A percentile compares a stretch with the other conserved stretches of the same genome.
These are phyloP conservation scores for Ettlia oleoabundans DNA, from an alignment of 139 green algal genomes.

Conservation along the genomic window DNA sequence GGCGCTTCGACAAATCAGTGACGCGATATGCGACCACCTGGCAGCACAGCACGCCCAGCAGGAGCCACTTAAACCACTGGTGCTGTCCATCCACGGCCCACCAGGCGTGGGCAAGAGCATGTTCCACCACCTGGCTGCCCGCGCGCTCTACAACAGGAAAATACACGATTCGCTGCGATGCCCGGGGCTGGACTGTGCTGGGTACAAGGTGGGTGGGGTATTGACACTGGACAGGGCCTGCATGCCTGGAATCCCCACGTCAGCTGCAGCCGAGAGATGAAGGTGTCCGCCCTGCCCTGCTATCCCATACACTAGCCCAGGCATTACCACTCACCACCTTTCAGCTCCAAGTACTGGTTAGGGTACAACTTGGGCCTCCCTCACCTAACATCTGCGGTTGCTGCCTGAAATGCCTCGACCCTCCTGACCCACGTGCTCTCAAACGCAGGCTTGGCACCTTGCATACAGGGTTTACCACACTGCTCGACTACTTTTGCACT, in stretches of 20 bases:
- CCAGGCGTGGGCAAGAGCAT: conserved; percentile 93
- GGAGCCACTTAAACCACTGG: conserved; percentile 71
- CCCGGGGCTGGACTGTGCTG: conserved; percentile 69
- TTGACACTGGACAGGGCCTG: no score
- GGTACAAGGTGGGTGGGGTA: conserved; percentile 75
- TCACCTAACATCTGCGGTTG: background rate
- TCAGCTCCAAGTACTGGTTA: no score
- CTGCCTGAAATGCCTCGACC: no score
- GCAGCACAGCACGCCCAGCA: no score
- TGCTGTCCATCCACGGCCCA: conserved; percentile 87
- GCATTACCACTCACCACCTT: background rate
- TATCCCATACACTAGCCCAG: background rate
- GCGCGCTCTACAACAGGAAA: conserved; percentile 76
- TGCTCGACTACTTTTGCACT: no score
- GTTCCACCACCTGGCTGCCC: conserved; percentile 76
- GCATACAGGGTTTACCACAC: no score
- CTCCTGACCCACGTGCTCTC: no score
- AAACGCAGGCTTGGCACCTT: no score
- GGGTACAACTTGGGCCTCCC: no score
- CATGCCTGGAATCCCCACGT: no score
- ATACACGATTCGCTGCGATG: conserved; percentile 43
- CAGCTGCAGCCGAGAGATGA: no score
- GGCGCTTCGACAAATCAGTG: conserved; percentile 62
- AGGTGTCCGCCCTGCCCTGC: no score
- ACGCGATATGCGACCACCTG: conserved; percentile 87